Evolutionary conservation across 2,329 filamentous ascomycete species (phyloP).

Genomic region (Alternaria postmessia): DNA sequence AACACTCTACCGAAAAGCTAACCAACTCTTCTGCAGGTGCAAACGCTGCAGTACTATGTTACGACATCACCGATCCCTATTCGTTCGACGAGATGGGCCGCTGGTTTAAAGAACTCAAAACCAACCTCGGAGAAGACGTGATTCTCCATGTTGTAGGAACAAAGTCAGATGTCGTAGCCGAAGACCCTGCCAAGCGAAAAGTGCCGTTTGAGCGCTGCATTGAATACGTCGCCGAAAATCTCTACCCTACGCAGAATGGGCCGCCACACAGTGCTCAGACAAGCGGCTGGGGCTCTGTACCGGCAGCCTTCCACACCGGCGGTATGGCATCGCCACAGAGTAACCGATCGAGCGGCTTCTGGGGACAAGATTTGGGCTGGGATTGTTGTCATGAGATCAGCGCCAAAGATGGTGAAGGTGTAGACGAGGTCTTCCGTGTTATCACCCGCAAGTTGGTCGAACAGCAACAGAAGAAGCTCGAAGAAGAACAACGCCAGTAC

Average conservation of each 20-base stretch:
- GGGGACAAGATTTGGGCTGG: conserved; percentile 94
- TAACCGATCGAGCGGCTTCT: conserved; percentile 74
- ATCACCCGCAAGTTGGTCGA: conserved; percentile 86
- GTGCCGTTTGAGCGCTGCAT: conserved; percentile 96
- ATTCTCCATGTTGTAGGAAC: conserved; percentile 93
- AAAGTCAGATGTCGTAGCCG: conserved; percentile 79
- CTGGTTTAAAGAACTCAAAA: conserved; percentile 85
- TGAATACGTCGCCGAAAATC: conserved; percentile 91
- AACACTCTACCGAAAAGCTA: not conserved
- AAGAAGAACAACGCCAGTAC: conserved; percentile 59
- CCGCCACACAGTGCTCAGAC: conserved; percentile 30
- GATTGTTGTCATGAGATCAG: conserved; percentile 97
- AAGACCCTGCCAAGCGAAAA: conserved; percentile 78
- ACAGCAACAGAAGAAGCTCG: conserved; percentile 66
- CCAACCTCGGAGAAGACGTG: conserved; percentile 77
- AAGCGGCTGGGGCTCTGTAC: conserved; percentile 36
- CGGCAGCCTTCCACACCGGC: conserved; percentile 51
- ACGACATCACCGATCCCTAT: conserved; percentile 86
- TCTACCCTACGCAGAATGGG: conserved; percentile 71
- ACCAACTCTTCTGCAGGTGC: conserved; percentile 64
- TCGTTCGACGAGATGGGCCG: conserved; percentile 92
- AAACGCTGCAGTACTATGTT: conserved; percentile 92
- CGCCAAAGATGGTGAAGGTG: conserved; percentile 91
- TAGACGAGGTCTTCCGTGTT: conserved; percentile 94
- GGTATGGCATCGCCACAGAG: conserved; percentile 57